Evolutionary conservation across 768 basidiomycete species (phyloP).

Genomic region (Phaeotremella fagi): DNA sequence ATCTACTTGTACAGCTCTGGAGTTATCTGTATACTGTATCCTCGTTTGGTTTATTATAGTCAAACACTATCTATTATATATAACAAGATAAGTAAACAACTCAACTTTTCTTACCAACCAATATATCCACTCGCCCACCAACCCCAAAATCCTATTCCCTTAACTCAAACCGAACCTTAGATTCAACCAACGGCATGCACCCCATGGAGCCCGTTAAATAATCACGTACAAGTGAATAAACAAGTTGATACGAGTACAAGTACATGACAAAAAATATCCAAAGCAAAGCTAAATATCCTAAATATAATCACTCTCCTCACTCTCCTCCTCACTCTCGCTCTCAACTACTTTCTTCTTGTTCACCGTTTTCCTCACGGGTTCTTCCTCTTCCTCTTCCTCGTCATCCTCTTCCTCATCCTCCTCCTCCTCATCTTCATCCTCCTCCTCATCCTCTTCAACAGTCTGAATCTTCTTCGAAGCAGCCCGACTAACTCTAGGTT

Average conservation of each 20-base stretch:
- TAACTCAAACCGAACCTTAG: not conserved
- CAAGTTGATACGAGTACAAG: too few relatives aligned
- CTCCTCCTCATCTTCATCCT: not conserved
- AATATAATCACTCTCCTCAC: slow-evolving; percentile 28
- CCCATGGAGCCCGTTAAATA: not conserved
- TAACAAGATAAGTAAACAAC: too few relatives aligned
- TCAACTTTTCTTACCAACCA: not conserved
- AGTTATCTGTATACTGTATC: too few relatives aligned
- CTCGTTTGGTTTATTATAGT: too few relatives aligned
- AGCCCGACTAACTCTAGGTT: slow-evolving; percentile 2
- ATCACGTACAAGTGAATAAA: too few relatives aligned
- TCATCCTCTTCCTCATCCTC: slow-evolving; percentile 5
- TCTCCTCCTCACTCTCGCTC: slow-evolving; percentile 16
- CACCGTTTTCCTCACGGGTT: slow-evolving; percentile 20
- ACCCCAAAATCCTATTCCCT: not conserved
- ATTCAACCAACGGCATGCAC: too few relatives aligned
- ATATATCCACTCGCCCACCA: not conserved
- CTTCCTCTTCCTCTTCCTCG: slow-evolving; percentile 10
- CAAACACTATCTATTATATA: too few relatives aligned
- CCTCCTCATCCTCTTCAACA: not conserved
- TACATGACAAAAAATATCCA: not conserved
- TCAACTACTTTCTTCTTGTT: slow-evolving; percentile 18
- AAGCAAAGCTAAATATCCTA: slow-evolving; percentile 21
- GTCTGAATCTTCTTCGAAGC: slow-evolving; percentile 8
- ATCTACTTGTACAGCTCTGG: too few relatives aligned